These are phyloP conservation scores for Fusarium pilosicola DNA, from an alignment of 2,329 filamentous ascomycete species.

Conservation along the genomic window DNA sequence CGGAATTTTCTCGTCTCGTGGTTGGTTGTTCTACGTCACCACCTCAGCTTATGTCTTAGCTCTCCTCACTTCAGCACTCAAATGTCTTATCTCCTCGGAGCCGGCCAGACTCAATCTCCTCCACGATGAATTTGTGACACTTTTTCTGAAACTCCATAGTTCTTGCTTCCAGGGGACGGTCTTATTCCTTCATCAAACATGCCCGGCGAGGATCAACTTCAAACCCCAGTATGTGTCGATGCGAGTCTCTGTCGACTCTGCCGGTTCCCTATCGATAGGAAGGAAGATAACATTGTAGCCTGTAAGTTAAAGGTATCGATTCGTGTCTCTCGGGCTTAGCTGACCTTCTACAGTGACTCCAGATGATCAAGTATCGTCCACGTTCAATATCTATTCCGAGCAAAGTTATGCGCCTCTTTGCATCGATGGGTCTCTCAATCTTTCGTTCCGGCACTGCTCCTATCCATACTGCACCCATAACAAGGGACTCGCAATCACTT, in stretches of 20 bases:
- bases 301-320: fast-evolving
- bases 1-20: background rate
- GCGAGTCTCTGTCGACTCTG: background rate
- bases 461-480: background rate
- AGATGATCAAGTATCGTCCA: background rate
- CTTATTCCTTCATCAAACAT: background rate
- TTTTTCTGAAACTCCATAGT: background rate
- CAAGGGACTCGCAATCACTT: background rate
- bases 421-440: background rate
- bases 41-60: constrained; percentile 11
- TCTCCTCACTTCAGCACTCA: too few species aligned
- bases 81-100: background rate
- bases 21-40: background rate
- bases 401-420: background rate
- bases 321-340: fast-evolving
- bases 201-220: background rate
- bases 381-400: background rate
- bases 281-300: background rate
- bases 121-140: background rate
- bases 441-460: background rate
- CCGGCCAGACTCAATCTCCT: background rate
- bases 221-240: constrained; percentile 13
- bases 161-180: too few species aligned
- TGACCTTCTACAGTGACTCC: background rate
- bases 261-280: background rate